These are phyloP conservation scores for Fusarium goolgardi DNA, from an alignment of 2,329 filamentous ascomycete genomes.

Conservation along the genomic window DNA sequence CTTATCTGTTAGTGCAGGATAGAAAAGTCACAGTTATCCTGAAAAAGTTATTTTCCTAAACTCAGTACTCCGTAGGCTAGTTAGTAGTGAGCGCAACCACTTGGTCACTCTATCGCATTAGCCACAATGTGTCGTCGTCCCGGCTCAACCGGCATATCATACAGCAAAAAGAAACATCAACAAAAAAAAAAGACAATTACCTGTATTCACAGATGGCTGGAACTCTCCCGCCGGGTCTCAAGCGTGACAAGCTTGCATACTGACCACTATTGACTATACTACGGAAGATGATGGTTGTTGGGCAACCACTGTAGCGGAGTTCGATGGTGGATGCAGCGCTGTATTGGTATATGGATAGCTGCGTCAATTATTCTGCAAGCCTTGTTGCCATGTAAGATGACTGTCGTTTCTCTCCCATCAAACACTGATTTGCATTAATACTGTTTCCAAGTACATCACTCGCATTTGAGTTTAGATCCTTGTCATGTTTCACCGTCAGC, in stretches of 20 bases:
- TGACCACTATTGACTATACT: conserved; percentile 30
- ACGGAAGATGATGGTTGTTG: conserved; percentile 33
- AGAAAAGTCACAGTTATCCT: neutral
- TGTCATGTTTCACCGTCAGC: conserved; percentile 7
- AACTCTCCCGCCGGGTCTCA: conserved; percentile 15
- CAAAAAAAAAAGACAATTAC: neutral
- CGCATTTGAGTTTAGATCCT: neutral
- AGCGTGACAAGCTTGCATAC: too few relatives aligned
- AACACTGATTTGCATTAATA: too few relatives aligned
- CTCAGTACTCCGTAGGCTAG: neutral
- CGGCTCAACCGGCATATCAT: too few relatives aligned
- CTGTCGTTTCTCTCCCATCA: too few relatives aligned
- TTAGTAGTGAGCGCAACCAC: too few relatives aligned
- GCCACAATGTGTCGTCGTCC: too few relatives aligned
- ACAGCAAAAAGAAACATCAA: fast-evolving
- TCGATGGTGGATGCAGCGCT: neutral
- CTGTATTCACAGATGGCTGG: conserved; percentile 14
- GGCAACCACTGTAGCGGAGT: conserved; percentile 26
- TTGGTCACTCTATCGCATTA: too few relatives aligned
- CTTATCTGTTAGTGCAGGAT: neutral
- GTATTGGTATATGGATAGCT: neutral
- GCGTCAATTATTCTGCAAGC: neutral
- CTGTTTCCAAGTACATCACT: neutral
- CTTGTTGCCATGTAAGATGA: too few relatives aligned
- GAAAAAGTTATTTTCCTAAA: neutral